phyloP scores from a whole-genome alignment of 2,329 filamentous ascomycete species.

The Pestalotiopsis sp. region DNA sequence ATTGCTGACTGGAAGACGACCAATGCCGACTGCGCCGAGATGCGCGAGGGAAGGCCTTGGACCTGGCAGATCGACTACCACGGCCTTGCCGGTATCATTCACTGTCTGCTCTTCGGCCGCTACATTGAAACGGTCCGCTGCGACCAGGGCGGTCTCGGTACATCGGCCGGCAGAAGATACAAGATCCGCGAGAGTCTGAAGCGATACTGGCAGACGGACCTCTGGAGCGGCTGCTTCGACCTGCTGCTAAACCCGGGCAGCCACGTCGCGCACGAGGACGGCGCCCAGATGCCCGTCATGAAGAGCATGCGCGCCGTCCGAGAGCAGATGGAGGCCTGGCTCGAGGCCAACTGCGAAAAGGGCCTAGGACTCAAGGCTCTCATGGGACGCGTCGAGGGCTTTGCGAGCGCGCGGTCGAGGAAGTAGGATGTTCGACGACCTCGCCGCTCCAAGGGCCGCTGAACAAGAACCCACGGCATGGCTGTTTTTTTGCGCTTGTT shows the following conservation, averaged over 20 bases:
- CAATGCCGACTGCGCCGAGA: conserved; percentile 89
- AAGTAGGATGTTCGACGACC: conserved; percentile 16
- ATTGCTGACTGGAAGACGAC: conserved; percentile 94
- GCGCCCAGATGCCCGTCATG: conserved; percentile 70
- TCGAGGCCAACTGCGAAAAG: conserved; percentile 80
- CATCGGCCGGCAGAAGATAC: conserved; percentile 67
- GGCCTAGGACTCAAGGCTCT: conserved; percentile 73
- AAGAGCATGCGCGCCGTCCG: conserved; percentile 70
- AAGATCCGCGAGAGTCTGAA: conserved; percentile 82
- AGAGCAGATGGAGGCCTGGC: conserved; percentile 81
- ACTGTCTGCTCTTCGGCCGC: conserved; percentile 88
- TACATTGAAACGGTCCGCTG: conserved; percentile 82
- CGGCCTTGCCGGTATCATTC: conserved; percentile 84
- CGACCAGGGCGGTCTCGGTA: conserved; percentile 58
- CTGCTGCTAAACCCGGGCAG: conserved; percentile 80
- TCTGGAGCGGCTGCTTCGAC: conserved; percentile 85
- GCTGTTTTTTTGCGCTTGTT: not conserved
- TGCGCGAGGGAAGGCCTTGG: conserved; percentile 92
- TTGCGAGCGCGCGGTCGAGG: conserved; percentile 25
- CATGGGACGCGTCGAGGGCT: conserved; percentile 64
- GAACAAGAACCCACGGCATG: not conserved
- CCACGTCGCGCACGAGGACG: conserved; percentile 67
- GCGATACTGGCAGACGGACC: conserved; percentile 93
- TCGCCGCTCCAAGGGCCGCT: conserved; percentile 5
- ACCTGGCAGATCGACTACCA: conserved; percentile 98